Evolutionary conservation across 768 basidiomycete genomes (phyloP).

Genomic region (Phlebiopsis gigantea): DNA sequence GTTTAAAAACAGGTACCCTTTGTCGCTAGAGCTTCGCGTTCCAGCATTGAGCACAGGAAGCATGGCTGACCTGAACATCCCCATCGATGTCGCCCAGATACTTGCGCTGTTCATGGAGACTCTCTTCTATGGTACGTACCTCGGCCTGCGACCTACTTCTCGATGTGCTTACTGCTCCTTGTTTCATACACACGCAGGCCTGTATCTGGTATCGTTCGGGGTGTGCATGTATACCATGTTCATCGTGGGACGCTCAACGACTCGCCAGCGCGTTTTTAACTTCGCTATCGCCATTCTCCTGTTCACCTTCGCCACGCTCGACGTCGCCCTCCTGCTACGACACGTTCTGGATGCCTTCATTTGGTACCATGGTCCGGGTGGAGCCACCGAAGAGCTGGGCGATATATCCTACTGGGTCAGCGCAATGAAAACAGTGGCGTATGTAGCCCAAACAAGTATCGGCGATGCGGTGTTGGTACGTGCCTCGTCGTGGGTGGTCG

Average conservation of each 20-base stretch:
- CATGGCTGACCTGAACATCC: background rate
- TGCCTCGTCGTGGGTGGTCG: background rate
- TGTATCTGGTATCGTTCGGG: slow-evolving; percentile 11
- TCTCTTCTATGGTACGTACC: slow-evolving; percentile 9
- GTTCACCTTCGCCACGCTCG: slow-evolving; percentile 34
- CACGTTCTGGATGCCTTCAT: slow-evolving; percentile 40
- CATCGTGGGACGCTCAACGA: background rate
- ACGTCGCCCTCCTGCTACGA: slow-evolving; percentile 35
- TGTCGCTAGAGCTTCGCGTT: too few relatives aligned
- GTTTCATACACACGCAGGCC: background rate
- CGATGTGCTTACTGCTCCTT: background rate
- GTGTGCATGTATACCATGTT: slow-evolving; percentile 31
- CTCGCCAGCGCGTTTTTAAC: background rate
- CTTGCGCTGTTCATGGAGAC: slow-evolving; percentile 14
- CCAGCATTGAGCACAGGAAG: too few relatives aligned
- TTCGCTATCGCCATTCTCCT: background rate
- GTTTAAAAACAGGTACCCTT: too few relatives aligned
- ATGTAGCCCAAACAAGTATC: slow-evolving; percentile 1
- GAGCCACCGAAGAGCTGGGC: slow-evolving; percentile 29
- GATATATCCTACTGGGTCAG: slow-evolving; percentile 35
- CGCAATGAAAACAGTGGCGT: slow-evolving; percentile 30
- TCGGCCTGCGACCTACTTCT: background rate
- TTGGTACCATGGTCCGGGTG: slow-evolving; percentile 24
- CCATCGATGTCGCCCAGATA: slow-evolving; percentile 10
- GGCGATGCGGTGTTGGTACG: slow-evolving; percentile 8